Base-by-base conservation (phyloP, 495 filamentous ascomycete species). In the Xylaria telfairii region DNA sequence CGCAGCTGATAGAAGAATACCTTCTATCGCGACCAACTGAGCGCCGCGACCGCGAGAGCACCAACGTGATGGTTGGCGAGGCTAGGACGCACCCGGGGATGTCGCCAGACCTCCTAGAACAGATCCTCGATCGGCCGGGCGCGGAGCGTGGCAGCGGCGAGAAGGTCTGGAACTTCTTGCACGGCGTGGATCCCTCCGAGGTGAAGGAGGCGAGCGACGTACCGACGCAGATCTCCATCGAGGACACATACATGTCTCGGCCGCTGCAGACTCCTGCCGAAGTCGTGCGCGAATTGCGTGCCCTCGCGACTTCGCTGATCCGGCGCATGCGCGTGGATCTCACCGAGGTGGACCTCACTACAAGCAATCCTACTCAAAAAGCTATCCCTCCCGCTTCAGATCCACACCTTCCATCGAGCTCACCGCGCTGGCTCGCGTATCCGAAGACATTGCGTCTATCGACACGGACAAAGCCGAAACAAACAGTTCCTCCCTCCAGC, bases 211-310 rank as follows among this genome's bases (percentile, higher is more conserved):
- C 90, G 2, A 87, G 89, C 72, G 89, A 88, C 47, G 79, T 97
- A 17, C 95, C 95, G 0, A 89, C 89, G 15, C 94, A 97, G 78
- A 97, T 98, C 77, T 95, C 92, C 79, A 96, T 98, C 70, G 95
- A 98, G 76, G 93, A 98, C 77, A 93, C 92, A 6, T 98, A 96
- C 76, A 83, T 85, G 59, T 69, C 76, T 26, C 71, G 72, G 3
- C 87, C 88, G 1, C 83, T 97, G 1, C 86, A 90, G 72, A 87
- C 84, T 0, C 71, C 91, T 53, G 78, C 87, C 3, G 85, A 90
- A 56, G 87, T 93, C 3, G 44, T 69, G 9, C 82, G 84, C 53
- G 91, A 94, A 74, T 83, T 98, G 26, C 74, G 77, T 0, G 80
- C 85, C 28, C 81, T 98, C 0, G 80, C 90, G 0, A 80, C 76